These are phyloP conservation scores for Elsinoe fawcettii DNA, from an alignment of 2,329 filamentous ascomycete species.

Conservation along the genomic window DNA sequence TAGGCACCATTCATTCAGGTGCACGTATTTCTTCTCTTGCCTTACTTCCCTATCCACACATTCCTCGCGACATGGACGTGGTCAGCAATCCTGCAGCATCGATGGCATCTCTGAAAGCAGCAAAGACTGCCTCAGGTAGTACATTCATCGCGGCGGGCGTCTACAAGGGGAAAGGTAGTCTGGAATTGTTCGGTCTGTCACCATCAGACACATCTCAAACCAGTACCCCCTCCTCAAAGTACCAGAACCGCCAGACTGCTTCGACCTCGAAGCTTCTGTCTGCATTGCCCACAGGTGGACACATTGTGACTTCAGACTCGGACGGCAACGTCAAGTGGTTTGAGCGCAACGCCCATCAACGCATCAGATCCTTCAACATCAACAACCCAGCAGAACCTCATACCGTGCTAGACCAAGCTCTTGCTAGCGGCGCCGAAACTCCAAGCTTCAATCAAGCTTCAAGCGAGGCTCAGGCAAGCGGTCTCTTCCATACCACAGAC, in stretches of 20 bases:
- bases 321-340: slow-evolving; percentile 84
- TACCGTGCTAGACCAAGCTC: neutral
- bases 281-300: slow-evolving; percentile 70
- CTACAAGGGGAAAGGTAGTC: slow-evolving; percentile 82
- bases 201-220: slow-evolving; percentile 27
- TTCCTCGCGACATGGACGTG: slow-evolving; percentile 54
- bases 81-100: slow-evolving; percentile 44
- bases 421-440: neutral
- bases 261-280: slow-evolving; percentile 74
- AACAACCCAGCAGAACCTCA: slow-evolving; percentile 34
- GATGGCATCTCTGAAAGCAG: slow-evolving; percentile 45
- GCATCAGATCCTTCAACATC: slow-evolving; percentile 51
- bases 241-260: slow-evolving; percentile 77
- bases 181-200: slow-evolving; percentile 71
- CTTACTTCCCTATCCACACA: slow-evolving; percentile 60
- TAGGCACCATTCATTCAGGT: slow-evolving; percentile 74
- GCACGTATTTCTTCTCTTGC: slow-evolving; percentile 67
- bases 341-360: slow-evolving; percentile 65
- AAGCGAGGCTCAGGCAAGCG: slow-evolving; percentile 19
- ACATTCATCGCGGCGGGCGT: slow-evolving; percentile 78
- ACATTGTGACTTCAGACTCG: slow-evolving; percentile 75
- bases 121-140: slow-evolving; percentile 49
- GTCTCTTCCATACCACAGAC: slow-evolving; percentile 23
- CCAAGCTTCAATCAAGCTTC: slow-evolving; percentile 17
- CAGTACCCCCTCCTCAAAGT: slow-evolving; percentile 24